A percentile compares a stretch with the other conserved stretches of the same genome.
Conservation (phyloP, 441 rosid genomes). For the Mallotus repandus region DNA sequence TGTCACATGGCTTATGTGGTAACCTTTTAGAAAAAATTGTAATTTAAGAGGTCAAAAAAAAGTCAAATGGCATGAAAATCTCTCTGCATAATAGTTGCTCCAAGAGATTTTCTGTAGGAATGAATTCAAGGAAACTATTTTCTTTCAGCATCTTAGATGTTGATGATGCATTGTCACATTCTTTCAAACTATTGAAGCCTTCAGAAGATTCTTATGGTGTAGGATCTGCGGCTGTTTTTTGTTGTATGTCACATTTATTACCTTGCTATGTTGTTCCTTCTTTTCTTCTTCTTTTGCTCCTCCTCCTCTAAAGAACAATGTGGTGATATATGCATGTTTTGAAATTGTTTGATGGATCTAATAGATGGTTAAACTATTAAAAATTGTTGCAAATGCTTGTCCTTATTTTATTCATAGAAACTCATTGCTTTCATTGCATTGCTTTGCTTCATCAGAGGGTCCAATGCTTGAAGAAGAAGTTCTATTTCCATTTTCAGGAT, state of each 20-base stretch:
- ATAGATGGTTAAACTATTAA: background rate
- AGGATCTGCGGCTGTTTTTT: background rate
- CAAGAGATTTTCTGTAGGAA: background rate
- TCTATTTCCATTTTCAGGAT: slow-evolving; percentile 92
- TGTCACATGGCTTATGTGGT: too few relatives aligned
- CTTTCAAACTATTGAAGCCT: background rate
- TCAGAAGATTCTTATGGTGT: background rate
- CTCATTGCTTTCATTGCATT: slow-evolving; percentile 20
- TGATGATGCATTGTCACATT: background rate
- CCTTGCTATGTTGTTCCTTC: background rate
- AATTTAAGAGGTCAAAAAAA: too few relatives aligned
- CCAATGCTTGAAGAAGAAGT: slow-evolving; percentile 86
- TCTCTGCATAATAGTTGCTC: background rate
- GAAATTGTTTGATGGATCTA: slow-evolving; percentile 2
- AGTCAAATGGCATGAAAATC: background rate
- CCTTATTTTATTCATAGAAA: slow-evolving; percentile 8
- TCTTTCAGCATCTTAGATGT: background rate
- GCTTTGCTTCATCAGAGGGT: slow-evolving; percentile 52
- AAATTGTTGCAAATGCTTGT: background rate
- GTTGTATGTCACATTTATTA: background rate
- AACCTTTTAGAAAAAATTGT: too few relatives aligned
- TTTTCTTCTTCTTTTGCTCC: background rate
- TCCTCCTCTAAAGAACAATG: background rate
- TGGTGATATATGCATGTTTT: slow-evolving; percentile 5
- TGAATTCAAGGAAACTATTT: background rate